Conservation (phyloP, 1,284 basidiomycete species). For the Termitomyces sp. region DNA sequence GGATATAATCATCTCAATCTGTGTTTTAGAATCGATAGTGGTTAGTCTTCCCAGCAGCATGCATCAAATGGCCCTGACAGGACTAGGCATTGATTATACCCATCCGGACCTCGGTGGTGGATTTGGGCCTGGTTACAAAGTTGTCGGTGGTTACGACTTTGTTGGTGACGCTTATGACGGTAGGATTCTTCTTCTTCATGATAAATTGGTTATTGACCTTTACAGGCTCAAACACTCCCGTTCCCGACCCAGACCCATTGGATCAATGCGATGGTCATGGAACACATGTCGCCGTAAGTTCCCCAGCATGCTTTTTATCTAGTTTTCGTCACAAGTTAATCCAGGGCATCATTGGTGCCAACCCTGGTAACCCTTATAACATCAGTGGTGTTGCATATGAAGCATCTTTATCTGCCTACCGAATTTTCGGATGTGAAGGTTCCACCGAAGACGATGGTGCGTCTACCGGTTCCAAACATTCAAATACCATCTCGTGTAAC, state of each 20-base stretch:
- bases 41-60: background rate
- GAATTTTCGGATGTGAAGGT: conserved; percentile 47
- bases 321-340: conserved; percentile 1
- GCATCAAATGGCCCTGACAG: background rate
- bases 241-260: conserved; percentile 42
- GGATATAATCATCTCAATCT: background rate
- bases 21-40: conserved; percentile 26
- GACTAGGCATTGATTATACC: conserved; percentile 42
- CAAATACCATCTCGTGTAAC: background rate
- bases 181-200: background rate
- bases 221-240: conserved; percentile 38
- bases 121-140: conserved; percentile 59
- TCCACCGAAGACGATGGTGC: conserved; percentile 41
- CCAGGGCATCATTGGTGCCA: conserved; percentile 59
- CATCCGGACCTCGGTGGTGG: conserved; percentile 61
- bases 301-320: background rate
- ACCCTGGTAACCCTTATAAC: conserved; percentile 50
- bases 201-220: background rate
- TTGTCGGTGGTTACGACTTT: conserved; percentile 54
- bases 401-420: conserved; percentile 40
- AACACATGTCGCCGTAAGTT: conserved; percentile 52
- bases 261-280: conserved; percentile 55
- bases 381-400: conserved; percentile 49
- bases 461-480: conserved; percentile 11
- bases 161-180: conserved; percentile 39